A percentile compares a stretch with the other conserved stretches of the same genome.
Conservation (phyloP, 1,284 basidiomycete genomes). For the Naganishia sp. region DNA sequence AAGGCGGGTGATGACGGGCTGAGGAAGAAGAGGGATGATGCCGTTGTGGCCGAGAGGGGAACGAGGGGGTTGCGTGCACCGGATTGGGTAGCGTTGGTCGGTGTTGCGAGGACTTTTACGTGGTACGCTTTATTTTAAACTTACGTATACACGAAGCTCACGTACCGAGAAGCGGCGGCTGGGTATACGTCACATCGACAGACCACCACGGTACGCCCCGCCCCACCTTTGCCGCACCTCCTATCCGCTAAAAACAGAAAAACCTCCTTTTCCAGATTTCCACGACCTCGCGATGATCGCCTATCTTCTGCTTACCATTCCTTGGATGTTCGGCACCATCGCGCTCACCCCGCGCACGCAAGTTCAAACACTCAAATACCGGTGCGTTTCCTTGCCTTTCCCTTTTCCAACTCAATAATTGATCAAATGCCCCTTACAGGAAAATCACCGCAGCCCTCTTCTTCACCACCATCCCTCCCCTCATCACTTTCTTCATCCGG, state of each 20-base stretch:
- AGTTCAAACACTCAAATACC: slow-evolving; percentile 29
- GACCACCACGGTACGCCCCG: slow-evolving; percentile 48
- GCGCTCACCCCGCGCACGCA: slow-evolving; percentile 57
- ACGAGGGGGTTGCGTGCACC: slow-evolving; percentile 52
- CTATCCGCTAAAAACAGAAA: neutral
- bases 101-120: slow-evolving; percentile 73
- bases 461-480: slow-evolving; percentile 67
- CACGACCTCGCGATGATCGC: slow-evolving; percentile 89
- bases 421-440: neutral
- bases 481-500: slow-evolving; percentile 80
- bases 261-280: slow-evolving; percentile 55
- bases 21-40: slow-evolving; percentile 29
- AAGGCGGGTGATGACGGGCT: slow-evolving; percentile 6
- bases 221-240: neutral
- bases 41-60: slow-evolving; percentile 1
- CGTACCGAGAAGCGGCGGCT: slow-evolving; percentile 63
- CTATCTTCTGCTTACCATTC: slow-evolving; percentile 75
- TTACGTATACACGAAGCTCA: slow-evolving; percentile 30
- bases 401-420: neutral
- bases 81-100: slow-evolving; percentile 63
- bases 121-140: slow-evolving; percentile 56
- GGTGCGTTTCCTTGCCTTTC: slow-evolving; percentile 1
- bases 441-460: slow-evolving; percentile 60
- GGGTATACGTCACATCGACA: slow-evolving; percentile 79
- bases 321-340: slow-evolving; percentile 82